Evolutionary conservation across 2,329 filamentous ascomycete genomes (phyloP).

Genomic region (Penicillium janthinellum): DNA sequence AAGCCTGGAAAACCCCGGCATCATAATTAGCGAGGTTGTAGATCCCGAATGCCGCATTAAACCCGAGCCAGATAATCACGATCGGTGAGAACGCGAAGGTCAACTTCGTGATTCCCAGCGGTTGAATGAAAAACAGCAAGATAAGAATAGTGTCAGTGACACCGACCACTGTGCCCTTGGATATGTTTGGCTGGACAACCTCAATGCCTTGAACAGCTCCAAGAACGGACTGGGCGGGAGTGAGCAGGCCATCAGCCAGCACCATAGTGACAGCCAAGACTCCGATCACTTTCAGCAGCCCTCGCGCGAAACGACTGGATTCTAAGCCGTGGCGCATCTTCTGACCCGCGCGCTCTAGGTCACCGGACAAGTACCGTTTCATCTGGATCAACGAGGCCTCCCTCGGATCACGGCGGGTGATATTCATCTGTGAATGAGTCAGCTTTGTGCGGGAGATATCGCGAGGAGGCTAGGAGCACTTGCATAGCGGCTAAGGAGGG

Average conservation of each 20-base stretch:
- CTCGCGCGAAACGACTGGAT: not conserved
- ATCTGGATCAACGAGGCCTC: not conserved
- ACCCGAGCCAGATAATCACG: not conserved
- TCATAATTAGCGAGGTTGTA: conserved; percentile 1
- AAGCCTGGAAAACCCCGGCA: not conserved
- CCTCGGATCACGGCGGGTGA: not conserved
- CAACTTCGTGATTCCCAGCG: not conserved
- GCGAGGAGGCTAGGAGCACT: not conserved
- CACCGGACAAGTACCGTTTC: not conserved
- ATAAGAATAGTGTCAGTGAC: conserved; percentile 1
- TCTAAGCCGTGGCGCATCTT: not conserved
- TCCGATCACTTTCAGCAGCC: conserved; percentile 1
- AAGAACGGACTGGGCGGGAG: conserved; percentile 4
- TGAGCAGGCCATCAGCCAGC: conserved; percentile 3
- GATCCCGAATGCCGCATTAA: conserved; percentile 2
- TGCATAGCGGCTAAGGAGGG: conserved; percentile 2
- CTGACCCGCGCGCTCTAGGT: not conserved
- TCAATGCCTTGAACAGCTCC: conserved; percentile 3
- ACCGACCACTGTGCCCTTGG: not conserved
- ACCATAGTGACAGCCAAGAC: not conserved
- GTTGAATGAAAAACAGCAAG: not conserved
- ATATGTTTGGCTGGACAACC: not conserved
- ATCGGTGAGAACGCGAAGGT: not conserved
- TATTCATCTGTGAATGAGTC: not conserved
- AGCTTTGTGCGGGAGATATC: not conserved